Conservation (phyloP, 1,284 basidiomycete genomes). For the Trametes versicolor region DNA sequence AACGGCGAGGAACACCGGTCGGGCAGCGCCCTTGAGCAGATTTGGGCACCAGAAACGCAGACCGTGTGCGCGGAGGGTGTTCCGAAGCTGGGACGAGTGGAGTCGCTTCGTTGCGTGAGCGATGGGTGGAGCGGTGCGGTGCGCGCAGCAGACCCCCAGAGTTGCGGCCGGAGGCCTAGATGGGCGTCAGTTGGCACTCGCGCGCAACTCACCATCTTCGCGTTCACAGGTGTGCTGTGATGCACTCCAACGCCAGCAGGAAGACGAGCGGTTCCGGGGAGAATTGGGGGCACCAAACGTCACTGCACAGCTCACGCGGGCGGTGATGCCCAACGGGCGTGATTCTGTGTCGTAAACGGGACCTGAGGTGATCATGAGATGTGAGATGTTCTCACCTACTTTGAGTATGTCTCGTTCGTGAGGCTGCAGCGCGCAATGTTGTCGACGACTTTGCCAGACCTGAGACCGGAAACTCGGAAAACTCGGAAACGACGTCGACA, state of each 20-base stretch:
- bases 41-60: slow-evolving; percentile 6
- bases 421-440: no score
- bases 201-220: slow-evolving; percentile 18
- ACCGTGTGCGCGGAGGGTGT: slow-evolving; percentile 7
- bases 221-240: slow-evolving; percentile 15
- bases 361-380: no score
- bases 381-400: no score
- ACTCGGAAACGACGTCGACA: no score
- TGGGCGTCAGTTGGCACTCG: neutral
- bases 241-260: neutral
- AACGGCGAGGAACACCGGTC: slow-evolving; percentile 1
- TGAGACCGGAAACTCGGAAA: no score
- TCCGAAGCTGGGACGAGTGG: slow-evolving; percentile 10
- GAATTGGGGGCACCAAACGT: slow-evolving; percentile 13
- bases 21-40: slow-evolving; percentile 1
- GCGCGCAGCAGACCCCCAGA: slow-evolving; percentile 8
- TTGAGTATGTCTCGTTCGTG: no score
- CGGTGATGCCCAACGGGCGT: slow-evolving; percentile 6
- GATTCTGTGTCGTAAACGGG: neutral
- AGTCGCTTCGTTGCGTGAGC: slow-evolving; percentile 20
- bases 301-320: slow-evolving; percentile 17
- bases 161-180: neutral
- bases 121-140: slow-evolving; percentile 21
- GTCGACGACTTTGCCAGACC: no score
- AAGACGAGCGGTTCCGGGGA: neutral